Base-by-base conservation (phyloP, 176 grass and related monocot species). In the Carex littledalei region DNA sequence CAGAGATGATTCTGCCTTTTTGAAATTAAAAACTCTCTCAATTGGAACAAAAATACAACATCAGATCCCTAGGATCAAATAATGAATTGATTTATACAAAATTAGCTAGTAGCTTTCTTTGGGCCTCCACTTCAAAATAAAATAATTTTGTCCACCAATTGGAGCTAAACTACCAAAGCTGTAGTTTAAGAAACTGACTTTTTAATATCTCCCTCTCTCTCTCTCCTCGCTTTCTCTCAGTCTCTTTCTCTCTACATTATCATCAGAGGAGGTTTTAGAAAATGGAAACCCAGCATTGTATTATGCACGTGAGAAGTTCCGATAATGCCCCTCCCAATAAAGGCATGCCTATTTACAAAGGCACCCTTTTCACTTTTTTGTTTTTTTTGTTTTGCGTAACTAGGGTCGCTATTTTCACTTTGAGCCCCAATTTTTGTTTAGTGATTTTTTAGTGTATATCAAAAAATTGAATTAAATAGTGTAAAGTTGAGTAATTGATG, bases 91-190 rank as follows among this genome's bases (percentile, higher is more conserved):
- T 80, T 58, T 80, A 76, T 86, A 79, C 79, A 84, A 76, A 87
- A 87, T 15, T 70, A 31, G 52, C 61, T 26, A 24, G 24, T 24
- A 83, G 26, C 67, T 83, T 77, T 75, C 67, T 13, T 63, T 11
- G 29, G 34, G 13, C 10, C 70, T 61, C 39, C 52, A 12, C 47
- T 18, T 32, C 10, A 83, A 55, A 88, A 88, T 92, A 92, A 86
- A 91, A 92, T 92, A 94, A 67, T 83, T 83, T 50, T 55, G 81
- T 70, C 55, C 84, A 85, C 88, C 90, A 94, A 88, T 90, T 88
- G 81, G 92, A 80, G 39, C 80, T 68, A 83, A 83, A 21, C 61
- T 67, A 65, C 39, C 37, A 55, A 83, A 62, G 60, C 80, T 81
- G 54, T 61, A 88, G 87, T 91, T 82, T 86, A 92, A 88, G 61